Evolutionary conservation across 805 yeast genomes (phyloP), one percentile per base, ranked within the genome.

Genomic region (Jamesozyma piceae): DNA sequence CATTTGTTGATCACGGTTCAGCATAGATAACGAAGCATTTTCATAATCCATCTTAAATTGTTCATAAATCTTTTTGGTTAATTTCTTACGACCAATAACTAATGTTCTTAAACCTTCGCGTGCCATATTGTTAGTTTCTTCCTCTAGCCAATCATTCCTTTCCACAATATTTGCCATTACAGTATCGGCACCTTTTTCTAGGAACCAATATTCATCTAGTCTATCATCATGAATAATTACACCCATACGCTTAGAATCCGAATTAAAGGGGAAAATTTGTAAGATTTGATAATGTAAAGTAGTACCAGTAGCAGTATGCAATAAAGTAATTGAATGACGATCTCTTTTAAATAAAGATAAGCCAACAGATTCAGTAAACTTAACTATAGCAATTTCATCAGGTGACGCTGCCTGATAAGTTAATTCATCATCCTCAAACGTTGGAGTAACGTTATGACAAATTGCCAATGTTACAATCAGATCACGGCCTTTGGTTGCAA

Each of bases 371-470:
- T 87, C 94, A 1, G 96, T 85, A 66, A 87, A 92, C 55, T 82
- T 82, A 17, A 92, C 97, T 49, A 92, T 92, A 24, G 99, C 98
- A 52, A 92, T 80, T 60, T 92, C 99, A 67, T 92, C 99, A 0
- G 99, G 99, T 0, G 97, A 89, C 0, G 97, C 97, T 0, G 98
- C 98, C 64, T 92, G 99, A 60, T 89, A 92, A 2, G 87, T 74
- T 14, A 80, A 60, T 44, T 70, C 78, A 22, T 84, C 87, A 49
- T 80, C 85, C 44, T 82, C 92, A 50, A 79, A 75, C 0, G 95
- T 79, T 1, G 99, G 99, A 0, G 98, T 94, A 24, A 92, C 99
- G 52, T 88, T 88, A 62, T 92, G 99, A 62, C 99, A 92, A n/a
- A 90, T 67, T 0, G 97, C 95, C 39, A 92, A 69, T 1, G 96